Conservation (phyloP, 2,329 filamentous ascomycete species). For the Chaetomiaceae sp. region DNA sequence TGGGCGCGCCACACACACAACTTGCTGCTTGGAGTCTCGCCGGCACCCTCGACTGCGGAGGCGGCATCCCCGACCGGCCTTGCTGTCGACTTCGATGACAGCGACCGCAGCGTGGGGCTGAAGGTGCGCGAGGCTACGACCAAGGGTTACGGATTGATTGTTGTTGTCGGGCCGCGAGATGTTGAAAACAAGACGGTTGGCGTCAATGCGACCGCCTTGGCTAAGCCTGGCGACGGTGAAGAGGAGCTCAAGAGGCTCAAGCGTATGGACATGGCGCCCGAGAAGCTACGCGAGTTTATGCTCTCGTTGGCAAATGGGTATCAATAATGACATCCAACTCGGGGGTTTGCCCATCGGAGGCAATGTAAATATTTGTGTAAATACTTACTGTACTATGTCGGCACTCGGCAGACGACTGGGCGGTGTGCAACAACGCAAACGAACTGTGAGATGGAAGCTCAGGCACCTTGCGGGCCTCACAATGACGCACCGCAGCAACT, state of each 20-base stretch:
- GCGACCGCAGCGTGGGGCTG: conserved; percentile 56
- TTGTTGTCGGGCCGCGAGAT: conserved; percentile 67
- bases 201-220: conserved; percentile 39
- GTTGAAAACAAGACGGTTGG: conserved; percentile 54
- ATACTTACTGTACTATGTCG: not conserved
- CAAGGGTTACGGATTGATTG: conserved; percentile 69
- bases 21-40: conserved; percentile 46
- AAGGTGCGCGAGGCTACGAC: conserved; percentile 69
- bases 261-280: conserved; percentile 36
- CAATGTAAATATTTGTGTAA: not conserved
- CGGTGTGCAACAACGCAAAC: no score
- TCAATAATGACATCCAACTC: conserved; percentile 35
- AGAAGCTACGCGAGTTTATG: conserved; percentile 43
- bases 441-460: not conserved
- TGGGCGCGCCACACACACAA: conserved; percentile 47
- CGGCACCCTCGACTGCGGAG: conserved; percentile 36
- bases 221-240: conserved; percentile 31
- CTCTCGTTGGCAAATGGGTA: conserved; percentile 45
- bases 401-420: not conserved
- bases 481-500: conserved; percentile 3
- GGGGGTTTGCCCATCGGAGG: not conserved
- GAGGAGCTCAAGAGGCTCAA: conserved; percentile 25
- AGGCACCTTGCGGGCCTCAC: not conserved
- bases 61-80: conserved; percentile 56
- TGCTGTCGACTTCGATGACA: conserved; percentile 66